Percentiles rank a stretch among this genome's conserved stretches.
phyloP scores from a whole-genome alignment of 1,284 basidiomycete species.

The Microbotryum scabiosae region DNA sequence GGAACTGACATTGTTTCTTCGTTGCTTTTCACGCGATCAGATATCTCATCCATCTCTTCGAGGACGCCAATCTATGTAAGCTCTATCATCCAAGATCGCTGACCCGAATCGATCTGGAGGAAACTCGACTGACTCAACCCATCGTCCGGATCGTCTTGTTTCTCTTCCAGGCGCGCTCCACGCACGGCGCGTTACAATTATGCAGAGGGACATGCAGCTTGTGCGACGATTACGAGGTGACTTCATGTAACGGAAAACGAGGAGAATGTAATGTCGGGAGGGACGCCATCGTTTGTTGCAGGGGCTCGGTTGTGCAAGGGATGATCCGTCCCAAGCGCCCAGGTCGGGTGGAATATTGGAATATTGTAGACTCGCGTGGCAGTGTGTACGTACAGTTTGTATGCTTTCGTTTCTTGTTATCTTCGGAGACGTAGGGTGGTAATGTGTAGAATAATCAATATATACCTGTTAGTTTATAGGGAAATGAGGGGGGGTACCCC shows the following conservation, averaged over 20 bases:
- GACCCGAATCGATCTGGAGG: background rate
- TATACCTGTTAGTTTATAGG: too few species aligned
- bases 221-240: conserved; percentile 83
- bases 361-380: background rate
- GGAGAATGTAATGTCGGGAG: too few species aligned
- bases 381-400: too few species aligned
- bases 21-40: conserved; percentile 9
- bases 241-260: conserved; percentile 34
- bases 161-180: conserved; percentile 76
- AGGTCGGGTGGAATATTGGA: too few species aligned
- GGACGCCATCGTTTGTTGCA: too few species aligned
- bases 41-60: conserved; percentile 77
- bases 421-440: too few species aligned
- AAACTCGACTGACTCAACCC: background rate
- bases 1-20: background rate
- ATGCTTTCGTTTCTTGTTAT: too few species aligned
- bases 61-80: conserved; percentile 72
- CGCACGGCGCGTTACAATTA: conserved; percentile 96
- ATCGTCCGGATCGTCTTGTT: background rate
- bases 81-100: background rate
- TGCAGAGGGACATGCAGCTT: conserved; percentile 94
- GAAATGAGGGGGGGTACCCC: too few species aligned
- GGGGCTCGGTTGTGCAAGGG: too few species aligned
- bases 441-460: too few species aligned
- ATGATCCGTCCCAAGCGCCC: too few species aligned